Percentiles rank a stretch among this genome's conserved stretches.
phyloP scores from a whole-genome alignment of 2,329 filamentous ascomycete species.

The Aspergillus sp. region DNA sequence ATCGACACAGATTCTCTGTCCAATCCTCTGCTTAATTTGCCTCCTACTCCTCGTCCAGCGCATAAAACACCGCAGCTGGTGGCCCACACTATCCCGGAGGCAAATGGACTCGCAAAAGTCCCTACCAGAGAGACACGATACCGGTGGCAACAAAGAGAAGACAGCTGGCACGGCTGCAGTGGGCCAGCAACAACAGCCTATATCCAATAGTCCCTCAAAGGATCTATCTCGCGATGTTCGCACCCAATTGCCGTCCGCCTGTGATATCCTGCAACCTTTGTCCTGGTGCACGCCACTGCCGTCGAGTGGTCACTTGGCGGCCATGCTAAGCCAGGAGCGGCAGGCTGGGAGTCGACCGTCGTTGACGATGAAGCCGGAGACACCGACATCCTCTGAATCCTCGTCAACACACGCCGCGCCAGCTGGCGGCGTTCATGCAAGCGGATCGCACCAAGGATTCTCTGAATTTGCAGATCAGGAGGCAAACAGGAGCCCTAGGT shows the following conservation, averaged over 20 bases:
- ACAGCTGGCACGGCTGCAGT: conserved; percentile 4
- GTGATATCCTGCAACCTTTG: conserved; percentile 19
- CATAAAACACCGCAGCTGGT: conserved; percentile 11
- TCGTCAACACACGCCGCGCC: background rate
- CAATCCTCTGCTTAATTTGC: conserved; percentile 11
- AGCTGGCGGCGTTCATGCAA: background rate
- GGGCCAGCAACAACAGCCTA: conserved; percentile 5
- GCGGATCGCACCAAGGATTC: background rate
- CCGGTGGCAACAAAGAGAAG: conserved; percentile 8
- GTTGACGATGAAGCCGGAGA: background rate
- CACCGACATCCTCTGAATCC: background rate
- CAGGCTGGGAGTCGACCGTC: conserved; percentile 2
- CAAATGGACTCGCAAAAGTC: conserved; percentile 14
- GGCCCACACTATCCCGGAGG: conserved; percentile 7
- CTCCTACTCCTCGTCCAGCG: conserved; percentile 11
- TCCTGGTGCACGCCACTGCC: conserved; percentile 16
- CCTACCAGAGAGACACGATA: conserved; percentile 10
- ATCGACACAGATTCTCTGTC: conserved; percentile 4
- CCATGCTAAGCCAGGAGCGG: conserved; percentile 11
- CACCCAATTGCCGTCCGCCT: conserved; percentile 14
- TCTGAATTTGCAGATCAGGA: background rate
- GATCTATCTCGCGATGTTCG: background rate
- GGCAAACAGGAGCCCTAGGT: background rate
- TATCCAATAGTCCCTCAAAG: background rate
- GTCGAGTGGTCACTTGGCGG: conserved; percentile 18